Conservation (phyloP, 2,329 filamentous ascomycete genomes). For the Cladosporium sp. region DNA sequence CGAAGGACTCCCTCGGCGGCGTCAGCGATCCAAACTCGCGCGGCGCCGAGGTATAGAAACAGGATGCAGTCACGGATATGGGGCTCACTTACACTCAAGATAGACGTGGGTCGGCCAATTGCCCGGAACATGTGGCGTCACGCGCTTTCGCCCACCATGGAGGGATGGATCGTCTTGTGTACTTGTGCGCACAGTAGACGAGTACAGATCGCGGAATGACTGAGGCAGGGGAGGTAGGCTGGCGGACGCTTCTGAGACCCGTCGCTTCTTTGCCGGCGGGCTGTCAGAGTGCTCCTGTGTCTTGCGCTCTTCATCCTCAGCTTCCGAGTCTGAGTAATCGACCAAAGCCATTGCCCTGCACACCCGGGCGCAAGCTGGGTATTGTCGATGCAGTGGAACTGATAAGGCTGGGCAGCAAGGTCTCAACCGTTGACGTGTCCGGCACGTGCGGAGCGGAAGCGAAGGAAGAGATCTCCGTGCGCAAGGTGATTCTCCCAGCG, state of each 20-base stretch:
- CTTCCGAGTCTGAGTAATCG: slow-evolving; percentile 57
- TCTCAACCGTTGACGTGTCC: background rate
- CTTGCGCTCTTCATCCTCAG: slow-evolving; percentile 32
- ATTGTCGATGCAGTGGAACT: background rate
- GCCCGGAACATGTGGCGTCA: slow-evolving; percentile 77
- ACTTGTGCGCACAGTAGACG: slow-evolving; percentile 71
- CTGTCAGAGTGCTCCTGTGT: slow-evolving; percentile 4
- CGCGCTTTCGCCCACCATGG: slow-evolving; percentile 78
- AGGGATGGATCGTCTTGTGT: slow-evolving; percentile 76
- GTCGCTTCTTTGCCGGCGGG: slow-evolving; percentile 22
- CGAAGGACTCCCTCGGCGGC: slow-evolving; percentile 51
- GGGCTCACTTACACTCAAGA: slow-evolving; percentile 69
- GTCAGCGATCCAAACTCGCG: slow-evolving; percentile 16
- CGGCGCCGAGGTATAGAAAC: background rate
- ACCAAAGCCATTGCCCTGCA: slow-evolving; percentile 55
- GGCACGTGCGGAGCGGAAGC: slow-evolving; percentile 2
- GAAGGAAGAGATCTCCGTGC: background rate
- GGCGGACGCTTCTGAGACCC: slow-evolving; percentile 8
- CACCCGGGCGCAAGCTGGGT: background rate
- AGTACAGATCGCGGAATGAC: slow-evolving; percentile 85
- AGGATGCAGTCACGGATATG: background rate
- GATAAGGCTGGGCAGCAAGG: background rate
- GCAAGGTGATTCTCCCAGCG: background rate
- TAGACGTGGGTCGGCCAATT: slow-evolving; percentile 94
- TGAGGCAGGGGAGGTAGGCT: slow-evolving; percentile 62